Conservation (phyloP, 1,139 yeast genomes). For the Candida pseudoviswanathii region DNA sequence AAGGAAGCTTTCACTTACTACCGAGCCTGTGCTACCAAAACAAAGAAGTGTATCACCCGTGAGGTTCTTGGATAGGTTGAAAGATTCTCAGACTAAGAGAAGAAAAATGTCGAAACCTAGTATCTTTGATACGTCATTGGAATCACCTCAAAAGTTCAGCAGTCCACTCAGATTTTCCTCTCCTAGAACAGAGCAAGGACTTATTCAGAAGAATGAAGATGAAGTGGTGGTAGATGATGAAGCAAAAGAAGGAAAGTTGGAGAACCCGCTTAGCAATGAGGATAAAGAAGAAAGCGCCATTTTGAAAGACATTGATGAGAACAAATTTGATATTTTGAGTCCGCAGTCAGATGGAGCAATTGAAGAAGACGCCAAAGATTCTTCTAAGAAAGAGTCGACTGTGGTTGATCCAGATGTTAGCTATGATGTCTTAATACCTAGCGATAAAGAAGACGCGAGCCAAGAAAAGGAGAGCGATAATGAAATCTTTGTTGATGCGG, state of each 20-base stretch:
- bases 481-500: not conserved
- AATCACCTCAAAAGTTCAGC: slow-evolving; percentile 4
- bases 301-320: not conserved
- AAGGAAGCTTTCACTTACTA: not conserved
- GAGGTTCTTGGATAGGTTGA: slow-evolving; percentile 7
- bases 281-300: not conserved
- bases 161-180: not conserved
- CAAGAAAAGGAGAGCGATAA: not conserved
- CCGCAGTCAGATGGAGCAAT: not conserved
- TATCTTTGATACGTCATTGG: slow-evolving; percentile 18
- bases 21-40: not conserved
- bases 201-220: not conserved
- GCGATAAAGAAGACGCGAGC: not conserved
- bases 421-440: not conserved
- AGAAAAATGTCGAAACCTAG: slow-evolving; percentile 12
- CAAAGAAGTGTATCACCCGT: slow-evolving; percentile 8
- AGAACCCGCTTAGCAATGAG: no score
- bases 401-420: not conserved
- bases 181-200: not conserved
- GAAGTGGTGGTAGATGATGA: not conserved
- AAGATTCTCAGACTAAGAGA: slow-evolving; percentile 1
- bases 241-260: not conserved
- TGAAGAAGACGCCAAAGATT: not conserved
- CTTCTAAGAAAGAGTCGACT: not conserved
- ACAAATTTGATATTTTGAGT: not conserved